Base-by-base conservation (phyloP, 331 rosid species). In the Acacia concinna region DNA sequence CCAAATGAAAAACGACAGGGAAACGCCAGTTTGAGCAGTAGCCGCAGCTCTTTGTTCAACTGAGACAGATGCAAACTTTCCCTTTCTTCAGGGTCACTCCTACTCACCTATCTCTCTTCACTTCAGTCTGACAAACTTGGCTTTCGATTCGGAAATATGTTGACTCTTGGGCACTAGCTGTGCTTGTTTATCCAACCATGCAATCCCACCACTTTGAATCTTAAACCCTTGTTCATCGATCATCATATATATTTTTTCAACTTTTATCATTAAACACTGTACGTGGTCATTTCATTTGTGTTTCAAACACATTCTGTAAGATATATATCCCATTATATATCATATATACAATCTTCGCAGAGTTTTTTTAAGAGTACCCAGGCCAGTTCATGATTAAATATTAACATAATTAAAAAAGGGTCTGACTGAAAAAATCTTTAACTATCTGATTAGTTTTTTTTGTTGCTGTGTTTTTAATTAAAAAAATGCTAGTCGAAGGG, bases 1-100 rank as follows among this genome's bases (percentile, higher is more conserved):
- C 67, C 79, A 56, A 74, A 30, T 47, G 52, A 31, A 32, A 23
- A 78, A 68, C 5, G 78, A 74, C 74, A 34, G 30, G 67, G 13
- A 67, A 6, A 37, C 23, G 40, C 40, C 10, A 8, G 41, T 38
- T 9, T 38, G 41, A 38, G 8, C 38, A 51, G 8, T 21, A 51
- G n/a, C 56, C 56, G 23, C 56, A 51, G 59, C 25, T 51, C 25
- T 51, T 20, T n/a, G 23, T 51, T 51, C 59, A 51, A 20, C 59
- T 51, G 59, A n/a, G 0, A 1, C 9, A 7, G 25, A 1, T 5
- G 11, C 27, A 0, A 2, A 10, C 18, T 40, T 21, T 68, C 73
- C 34, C 35, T 60, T 73, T 78, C 79, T 43, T 12, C 44, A 20
- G 72, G 25, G 17, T 35, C 49, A 21, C 11, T 44, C 35, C 72